Conservation (phyloP, 2,329 filamentous ascomycete genomes). For the Sarocladium kiliense region DNA sequence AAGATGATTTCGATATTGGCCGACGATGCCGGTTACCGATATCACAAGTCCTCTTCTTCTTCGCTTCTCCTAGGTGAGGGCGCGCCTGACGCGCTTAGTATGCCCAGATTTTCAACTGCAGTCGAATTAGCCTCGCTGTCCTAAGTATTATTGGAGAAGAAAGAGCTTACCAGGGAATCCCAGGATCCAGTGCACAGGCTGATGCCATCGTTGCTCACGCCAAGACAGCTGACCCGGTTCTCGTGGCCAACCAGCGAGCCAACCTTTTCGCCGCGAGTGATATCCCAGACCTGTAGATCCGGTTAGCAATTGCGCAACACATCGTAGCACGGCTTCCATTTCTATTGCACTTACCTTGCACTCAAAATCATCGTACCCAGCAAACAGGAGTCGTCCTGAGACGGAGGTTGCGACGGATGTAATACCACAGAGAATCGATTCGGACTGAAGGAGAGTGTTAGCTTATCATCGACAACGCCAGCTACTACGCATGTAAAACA, state of each 20-base stretch:
- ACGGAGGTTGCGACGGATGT: slow-evolving; percentile 98
- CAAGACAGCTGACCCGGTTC: slow-evolving; percentile 97
- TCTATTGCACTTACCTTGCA: slow-evolving; percentile 75
- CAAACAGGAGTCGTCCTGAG: slow-evolving; percentile 89
- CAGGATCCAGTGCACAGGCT: slow-evolving; percentile 99
- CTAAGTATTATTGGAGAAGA: not conserved
- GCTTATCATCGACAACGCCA: not conserved
- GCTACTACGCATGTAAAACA: not conserved
- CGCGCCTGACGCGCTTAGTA: slow-evolving; percentile 48
- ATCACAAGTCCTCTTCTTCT: not conserved
- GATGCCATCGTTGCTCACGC: slow-evolving; percentile 98
- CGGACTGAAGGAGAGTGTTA: slow-evolving; percentile 56
- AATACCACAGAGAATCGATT: slow-evolving; percentile 95
- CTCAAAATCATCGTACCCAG: slow-evolving; percentile 98
- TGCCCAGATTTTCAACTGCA: slow-evolving; percentile 81
- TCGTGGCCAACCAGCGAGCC: slow-evolving; percentile 95
- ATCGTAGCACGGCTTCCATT: not conserved
- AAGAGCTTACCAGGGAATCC: slow-evolving; percentile 79
- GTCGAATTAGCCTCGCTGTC: not conserved
- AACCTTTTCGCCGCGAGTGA: slow-evolving; percentile 93
- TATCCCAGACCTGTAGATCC: slow-evolving; percentile 82
- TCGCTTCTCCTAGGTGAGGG: not conserved
- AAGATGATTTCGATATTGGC: not conserved
- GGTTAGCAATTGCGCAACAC: slow-evolving; percentile 10
- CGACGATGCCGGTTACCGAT: not conserved